Evolutionary conservation across 2,329 filamentous ascomycete genomes (phyloP).

Genomic region (Colletotrichum simmondsii): DNA sequence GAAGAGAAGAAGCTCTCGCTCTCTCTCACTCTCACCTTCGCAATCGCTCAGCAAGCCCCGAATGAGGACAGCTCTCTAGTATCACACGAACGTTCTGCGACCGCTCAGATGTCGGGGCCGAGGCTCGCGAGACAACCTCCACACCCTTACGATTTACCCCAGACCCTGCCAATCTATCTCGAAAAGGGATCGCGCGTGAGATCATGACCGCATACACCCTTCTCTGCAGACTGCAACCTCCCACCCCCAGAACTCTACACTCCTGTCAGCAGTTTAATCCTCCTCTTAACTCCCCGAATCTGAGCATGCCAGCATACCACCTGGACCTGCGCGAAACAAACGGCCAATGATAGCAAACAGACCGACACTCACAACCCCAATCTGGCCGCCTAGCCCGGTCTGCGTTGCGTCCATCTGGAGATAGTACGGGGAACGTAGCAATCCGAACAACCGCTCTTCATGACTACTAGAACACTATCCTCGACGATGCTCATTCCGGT

Average conservation of each 20-base stretch:
- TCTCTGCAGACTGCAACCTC: not conserved
- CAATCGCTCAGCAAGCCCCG: not conserved
- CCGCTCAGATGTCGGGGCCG: not conserved
- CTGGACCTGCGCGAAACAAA: not conserved
- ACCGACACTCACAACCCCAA: not conserved
- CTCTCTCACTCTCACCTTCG: not conserved
- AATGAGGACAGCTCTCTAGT: not conserved
- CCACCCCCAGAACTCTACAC: not conserved
- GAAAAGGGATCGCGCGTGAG: not conserved
- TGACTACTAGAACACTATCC: not conserved
- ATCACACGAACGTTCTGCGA: not conserved
- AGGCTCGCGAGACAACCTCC: not conserved
- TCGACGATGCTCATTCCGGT: not conserved
- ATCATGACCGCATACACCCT: not conserved
- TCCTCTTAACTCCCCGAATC: not conserved
- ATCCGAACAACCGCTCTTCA: not conserved
- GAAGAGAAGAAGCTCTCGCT: not conserved
- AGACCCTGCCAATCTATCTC: not conserved
- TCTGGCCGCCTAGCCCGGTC: constrained; percentile 2
- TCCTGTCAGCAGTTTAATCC: not conserved
- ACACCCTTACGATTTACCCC: not conserved
- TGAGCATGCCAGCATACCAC: no score
- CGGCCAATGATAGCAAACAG: not conserved
- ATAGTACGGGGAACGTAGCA: constrained; percentile 4
- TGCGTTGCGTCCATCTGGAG: constrained; percentile 8